Conservation (phyloP, 2,329 filamentous ascomycete species). For the Phaeosphaeriaceae sp. region DNA sequence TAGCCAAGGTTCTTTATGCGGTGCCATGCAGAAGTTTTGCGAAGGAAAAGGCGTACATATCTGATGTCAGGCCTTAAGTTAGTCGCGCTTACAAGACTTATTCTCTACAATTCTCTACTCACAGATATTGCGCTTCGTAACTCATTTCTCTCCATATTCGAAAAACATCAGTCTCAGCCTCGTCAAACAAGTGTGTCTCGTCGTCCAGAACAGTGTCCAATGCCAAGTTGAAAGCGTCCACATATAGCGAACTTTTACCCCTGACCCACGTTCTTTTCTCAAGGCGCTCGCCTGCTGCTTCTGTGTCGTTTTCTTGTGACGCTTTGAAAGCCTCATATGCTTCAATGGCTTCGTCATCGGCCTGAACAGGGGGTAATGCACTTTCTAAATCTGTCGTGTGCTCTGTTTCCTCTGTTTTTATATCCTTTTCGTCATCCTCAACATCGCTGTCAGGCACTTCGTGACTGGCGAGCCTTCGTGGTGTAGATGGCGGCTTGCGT, state of each 20-base stretch:
- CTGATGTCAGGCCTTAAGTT: conserved; percentile 51
- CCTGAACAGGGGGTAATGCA: conserved; percentile 69
- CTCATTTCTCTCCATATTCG: conserved; percentile 72
- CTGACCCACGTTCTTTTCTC: conserved; percentile 70
- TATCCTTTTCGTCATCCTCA: conserved; percentile 46
- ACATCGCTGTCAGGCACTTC: conserved; percentile 51
- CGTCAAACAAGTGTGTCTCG: conserved; percentile 85
- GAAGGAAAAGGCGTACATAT: conserved; percentile 89
- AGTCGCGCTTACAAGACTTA: not conserved
- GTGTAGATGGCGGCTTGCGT: conserved; percentile 26
- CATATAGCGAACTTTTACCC: conserved; percentile 89
- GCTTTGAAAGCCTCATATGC: conserved; percentile 76
- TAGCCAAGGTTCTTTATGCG: conserved; percentile 79
- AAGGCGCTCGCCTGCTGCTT: conserved; percentile 56
- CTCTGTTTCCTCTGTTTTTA: conserved; percentile 13
- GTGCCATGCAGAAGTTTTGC: conserved; percentile 93
- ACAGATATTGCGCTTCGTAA: conserved; percentile 93
- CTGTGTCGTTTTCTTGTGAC: conserved; percentile 55
- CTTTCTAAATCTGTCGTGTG: conserved; percentile 72
- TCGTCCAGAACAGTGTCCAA: conserved; percentile 88
- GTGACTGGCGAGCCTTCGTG: conserved; percentile 28
- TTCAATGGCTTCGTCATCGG: conserved; percentile 74
- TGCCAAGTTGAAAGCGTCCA: conserved; percentile 95
- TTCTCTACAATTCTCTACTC: conserved; percentile 45
- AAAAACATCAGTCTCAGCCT: conserved; percentile 79